A percentile compares a stretch with the other conserved stretches of the same genome.
These are phyloP conservation scores for Paxillus ammoniavirescens DNA, from an alignment of 768 basidiomycete species.

Conservation along the genomic window DNA sequence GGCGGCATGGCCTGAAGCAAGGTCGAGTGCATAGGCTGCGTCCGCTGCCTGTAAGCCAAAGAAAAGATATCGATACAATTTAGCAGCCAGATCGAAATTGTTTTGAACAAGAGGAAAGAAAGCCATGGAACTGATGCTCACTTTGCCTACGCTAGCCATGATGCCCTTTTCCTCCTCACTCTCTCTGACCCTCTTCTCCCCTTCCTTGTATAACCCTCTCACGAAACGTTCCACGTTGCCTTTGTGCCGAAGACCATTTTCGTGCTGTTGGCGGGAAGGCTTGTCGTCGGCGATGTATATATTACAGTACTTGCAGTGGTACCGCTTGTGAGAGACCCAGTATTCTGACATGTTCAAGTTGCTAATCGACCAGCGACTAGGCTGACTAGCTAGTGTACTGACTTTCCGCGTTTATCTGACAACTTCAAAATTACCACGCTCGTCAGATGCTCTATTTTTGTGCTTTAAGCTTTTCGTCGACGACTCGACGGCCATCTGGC, in stretches of 20 bases:
- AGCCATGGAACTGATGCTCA: constrained; percentile 21
- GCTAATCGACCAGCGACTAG: neutral
- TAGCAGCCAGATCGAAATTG: neutral
- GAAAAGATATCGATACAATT: neutral
- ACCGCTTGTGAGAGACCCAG: constrained; percentile 91
- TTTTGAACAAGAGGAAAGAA: neutral
- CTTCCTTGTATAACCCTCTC: constrained; percentile 87
- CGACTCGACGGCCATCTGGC: too few species aligned
- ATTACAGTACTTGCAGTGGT: constrained; percentile 96
- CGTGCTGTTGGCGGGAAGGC: constrained; percentile 88
- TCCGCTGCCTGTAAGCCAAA: constrained; percentile 59
- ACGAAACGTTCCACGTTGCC: constrained; percentile 94
- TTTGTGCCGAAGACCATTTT: constrained; percentile 90
- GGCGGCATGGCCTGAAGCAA: constrained; percentile 60
- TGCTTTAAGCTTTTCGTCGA: too few species aligned
- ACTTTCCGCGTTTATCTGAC: too few species aligned
- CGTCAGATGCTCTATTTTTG: too few species aligned
- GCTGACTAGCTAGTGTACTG: too few species aligned
- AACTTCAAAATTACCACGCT: too few species aligned
- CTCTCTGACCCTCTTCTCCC: constrained; percentile 85
- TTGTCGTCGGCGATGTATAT: constrained; percentile 96
- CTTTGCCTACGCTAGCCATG: constrained; percentile 84
- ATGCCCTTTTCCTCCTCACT: constrained; percentile 83
- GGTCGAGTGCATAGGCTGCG: constrained; percentile 75
- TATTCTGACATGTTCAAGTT: constrained; percentile 71